Base-by-base conservation (phyloP, 2,329 filamentous ascomycete species). In the Fusarium clavum region DNA sequence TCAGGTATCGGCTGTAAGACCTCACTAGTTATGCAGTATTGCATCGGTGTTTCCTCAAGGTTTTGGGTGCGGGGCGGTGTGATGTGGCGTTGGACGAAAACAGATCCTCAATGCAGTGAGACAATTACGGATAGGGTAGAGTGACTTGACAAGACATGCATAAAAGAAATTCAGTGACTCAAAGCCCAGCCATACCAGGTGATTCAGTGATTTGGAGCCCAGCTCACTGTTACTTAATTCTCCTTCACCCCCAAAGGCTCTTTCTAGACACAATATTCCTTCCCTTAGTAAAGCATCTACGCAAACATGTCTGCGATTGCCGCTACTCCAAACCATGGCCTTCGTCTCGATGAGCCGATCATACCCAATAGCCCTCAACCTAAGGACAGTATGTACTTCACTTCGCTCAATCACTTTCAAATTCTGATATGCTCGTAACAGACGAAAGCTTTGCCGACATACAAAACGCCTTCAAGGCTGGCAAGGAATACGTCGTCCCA, bases 401-500 rank as follows among this genome's bases (percentile, higher is more conserved):
- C 1, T 1, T n/a, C 14, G 0, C 10, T 6, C 16, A 18, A 12
- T 6, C 3, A 5, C 16, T 12, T 8, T 2, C 29, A 0, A 1
- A 38, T 4, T 10, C 32, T 62, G 8, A 63, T 4, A 11, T 1
- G 0, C 2, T 1, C 4, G 5, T 3, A n/a, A 25, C 10, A 38
- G 44, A 20, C 4, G 41, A 46, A n/a, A 22, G 8, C 8, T 32
- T 27, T 0, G 6, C 25, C 0, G 8, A 41, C 24, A 66, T 65
- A 5, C 47, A 34, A 9, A 14, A 27, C 18, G 49, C 34, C 3
- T 64, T 66, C 8, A 46, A n/a, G 18, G 47, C 47, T 9, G 63
- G 61, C 5, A 65, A 66, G 9, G 63, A 66, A 20, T 49, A 65
- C 20, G 32, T 66, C 6, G 47, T 66, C 3, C 30, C 29, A 7